These are phyloP conservation scores for Dalbergia cochinchinensis DNA, from an alignment of 306 rosid species.

Conservation along the genomic window DNA sequence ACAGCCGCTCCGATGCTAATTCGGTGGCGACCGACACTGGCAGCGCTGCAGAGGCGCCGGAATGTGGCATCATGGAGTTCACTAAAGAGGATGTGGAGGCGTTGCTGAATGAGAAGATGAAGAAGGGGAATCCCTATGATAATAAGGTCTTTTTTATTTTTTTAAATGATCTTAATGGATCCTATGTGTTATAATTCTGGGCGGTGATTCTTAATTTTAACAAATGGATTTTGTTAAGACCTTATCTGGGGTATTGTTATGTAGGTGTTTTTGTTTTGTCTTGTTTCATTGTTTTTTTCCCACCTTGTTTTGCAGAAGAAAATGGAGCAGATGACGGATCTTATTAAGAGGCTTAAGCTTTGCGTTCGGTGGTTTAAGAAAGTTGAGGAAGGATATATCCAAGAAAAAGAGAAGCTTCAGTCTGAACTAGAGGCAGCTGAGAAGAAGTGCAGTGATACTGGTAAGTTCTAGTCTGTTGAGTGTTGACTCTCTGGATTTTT, in stretches of 20 bases:
- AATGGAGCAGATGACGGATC: slow-evolving; percentile 63
- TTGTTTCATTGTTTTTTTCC: not conserved
- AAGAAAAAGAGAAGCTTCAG: slow-evolving; percentile 75
- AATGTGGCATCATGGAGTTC: slow-evolving; percentile 60
- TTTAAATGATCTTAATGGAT: not conserved
- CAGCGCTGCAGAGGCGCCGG: slow-evolving; percentile 49
- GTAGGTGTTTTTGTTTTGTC: not conserved
- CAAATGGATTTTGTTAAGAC: not conserved
- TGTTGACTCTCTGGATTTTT: not conserved
- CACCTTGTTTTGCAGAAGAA: slow-evolving; percentile 61
- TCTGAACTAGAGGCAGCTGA: slow-evolving; percentile 64
- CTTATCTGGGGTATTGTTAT: not conserved
- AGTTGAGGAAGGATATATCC: slow-evolving; percentile 61
- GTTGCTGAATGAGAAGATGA: slow-evolving; percentile 71
- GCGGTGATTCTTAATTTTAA: not conserved
- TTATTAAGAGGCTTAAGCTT: slow-evolving; percentile 69
- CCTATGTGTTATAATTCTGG: not conserved
- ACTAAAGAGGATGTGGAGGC: slow-evolving; percentile 76
- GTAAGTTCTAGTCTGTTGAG: slow-evolving; percentile 47
- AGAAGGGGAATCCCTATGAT: slow-evolving; percentile 65
- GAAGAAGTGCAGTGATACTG: slow-evolving; percentile 74
- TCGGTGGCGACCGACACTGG: slow-evolving; percentile 44
- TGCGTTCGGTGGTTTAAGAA: slow-evolving; percentile 77
- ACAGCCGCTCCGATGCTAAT: slow-evolving; percentile 53
- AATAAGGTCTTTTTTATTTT: slow-evolving; percentile 67